Conservation (phyloP, 495 filamentous ascomycete genomes). For the Peziza echinospora region DNA sequence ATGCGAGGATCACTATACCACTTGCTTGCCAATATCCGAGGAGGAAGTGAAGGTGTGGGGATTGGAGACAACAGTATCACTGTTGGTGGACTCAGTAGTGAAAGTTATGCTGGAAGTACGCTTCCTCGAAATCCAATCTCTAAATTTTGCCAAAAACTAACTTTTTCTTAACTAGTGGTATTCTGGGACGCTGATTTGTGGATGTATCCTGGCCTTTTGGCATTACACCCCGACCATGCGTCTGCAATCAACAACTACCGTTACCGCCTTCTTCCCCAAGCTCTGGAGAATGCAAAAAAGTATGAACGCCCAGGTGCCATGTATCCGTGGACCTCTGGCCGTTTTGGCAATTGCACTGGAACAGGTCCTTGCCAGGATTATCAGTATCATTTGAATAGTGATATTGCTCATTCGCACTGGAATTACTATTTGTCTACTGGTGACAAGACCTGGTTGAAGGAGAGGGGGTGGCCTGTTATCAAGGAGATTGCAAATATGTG, state of each 20-base stretch:
- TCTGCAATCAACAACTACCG: conserved; percentile 33
- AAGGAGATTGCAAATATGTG: conserved; percentile 27
- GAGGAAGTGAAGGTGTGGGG: conserved; percentile 25
- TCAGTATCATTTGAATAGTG: conserved; percentile 47
- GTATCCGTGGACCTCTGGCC: conserved; percentile 35
- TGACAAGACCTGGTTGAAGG: conserved; percentile 26
- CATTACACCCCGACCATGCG: conserved; percentile 26
- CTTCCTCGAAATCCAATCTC: neutral
- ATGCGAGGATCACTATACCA: conserved; percentile 47
- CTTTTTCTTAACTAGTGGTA: neutral
- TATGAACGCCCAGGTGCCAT: conserved; percentile 27
- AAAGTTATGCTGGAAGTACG: conserved; percentile 30
- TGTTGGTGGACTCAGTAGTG: conserved; percentile 32
- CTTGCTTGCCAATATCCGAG: conserved; percentile 37
- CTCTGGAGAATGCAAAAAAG: conserved; percentile 28
- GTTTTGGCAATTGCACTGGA: conserved; percentile 39
- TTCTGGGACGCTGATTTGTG: conserved; percentile 23
- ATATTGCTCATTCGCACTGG: conserved; percentile 39
- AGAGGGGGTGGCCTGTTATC: conserved; percentile 27
- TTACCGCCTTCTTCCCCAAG: conserved; percentile 26
- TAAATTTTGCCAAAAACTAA: neutral
- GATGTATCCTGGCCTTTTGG: conserved; percentile 34
- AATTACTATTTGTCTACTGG: conserved; percentile 30
- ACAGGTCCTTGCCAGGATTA: conserved; percentile 39
- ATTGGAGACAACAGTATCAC: conserved; percentile 31